A percentile compares a stretch with the other conserved stretches of the same genome.
Conservation (phyloP, 257 asterid species). For the Jasminum sambac region DNA sequence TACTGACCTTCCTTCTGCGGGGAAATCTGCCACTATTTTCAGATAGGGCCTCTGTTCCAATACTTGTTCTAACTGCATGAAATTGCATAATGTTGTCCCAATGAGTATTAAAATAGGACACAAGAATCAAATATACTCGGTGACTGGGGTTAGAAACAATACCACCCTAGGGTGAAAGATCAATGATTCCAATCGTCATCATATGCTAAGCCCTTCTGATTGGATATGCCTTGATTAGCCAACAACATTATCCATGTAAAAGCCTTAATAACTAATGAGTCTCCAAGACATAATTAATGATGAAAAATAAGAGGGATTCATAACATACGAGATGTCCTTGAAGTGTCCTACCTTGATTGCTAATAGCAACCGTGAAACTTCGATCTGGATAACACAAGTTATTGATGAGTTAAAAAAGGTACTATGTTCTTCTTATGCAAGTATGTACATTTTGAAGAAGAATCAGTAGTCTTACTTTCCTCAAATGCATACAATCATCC, state of each 20-base stretch:
- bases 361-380: constrained; percentile 70
- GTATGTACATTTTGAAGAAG: constrained; percentile 5
- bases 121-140: constrained; percentile 5
- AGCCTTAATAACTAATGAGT: constrained; percentile 14
- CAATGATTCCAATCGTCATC: constrained; percentile 67
- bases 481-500: constrained; percentile 84
- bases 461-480: constrained; percentile 50
- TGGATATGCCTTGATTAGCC: constrained; percentile 69
- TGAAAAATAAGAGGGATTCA: neutral
- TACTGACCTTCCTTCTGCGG: constrained; percentile 60
- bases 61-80: constrained; percentile 52
- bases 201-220: constrained; percentile 73
- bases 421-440: neutral
- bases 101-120: constrained; percentile 19
- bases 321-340: constrained; percentile 68
- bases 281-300: neutral
- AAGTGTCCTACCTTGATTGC: constrained; percentile 69
- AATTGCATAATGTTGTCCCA: constrained; percentile 44
- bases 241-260: constrained; percentile 17
- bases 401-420: constrained; percentile 18
- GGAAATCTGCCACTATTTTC: constrained; percentile 65
- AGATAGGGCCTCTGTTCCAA: constrained; percentile 60
- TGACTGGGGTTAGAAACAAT: constrained; percentile 9
- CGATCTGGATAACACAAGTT: constrained; percentile 54
- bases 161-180: constrained; percentile 55